Evolutionary conservation across 805 yeast genomes (phyloP).

Genomic region (Saccharomycopsis sp.): DNA sequence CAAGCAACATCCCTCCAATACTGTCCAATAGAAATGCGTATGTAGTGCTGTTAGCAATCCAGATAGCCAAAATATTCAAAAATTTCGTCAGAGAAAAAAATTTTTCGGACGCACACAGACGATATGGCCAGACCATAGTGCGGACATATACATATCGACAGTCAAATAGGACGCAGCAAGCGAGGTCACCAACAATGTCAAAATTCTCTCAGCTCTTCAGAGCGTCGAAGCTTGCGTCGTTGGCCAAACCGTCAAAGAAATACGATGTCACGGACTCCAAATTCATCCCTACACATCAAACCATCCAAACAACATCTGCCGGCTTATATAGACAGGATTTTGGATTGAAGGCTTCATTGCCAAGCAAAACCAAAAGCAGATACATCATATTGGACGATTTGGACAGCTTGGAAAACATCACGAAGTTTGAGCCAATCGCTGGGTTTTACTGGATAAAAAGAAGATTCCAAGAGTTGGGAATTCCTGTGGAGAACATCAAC

Average conservation of each 20-base stretch:
- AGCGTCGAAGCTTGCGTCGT: constrained; percentile 30
- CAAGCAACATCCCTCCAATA: too few relatives aligned
- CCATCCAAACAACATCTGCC: constrained; percentile 61
- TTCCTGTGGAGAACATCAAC: constrained; percentile 36
- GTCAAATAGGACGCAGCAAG: background rate
- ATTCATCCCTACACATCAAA: constrained; percentile 60
- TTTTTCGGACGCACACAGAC: background rate
- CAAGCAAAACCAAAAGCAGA: constrained; percentile 50
- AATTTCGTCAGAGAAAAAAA: too few relatives aligned
- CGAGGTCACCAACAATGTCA: constrained; percentile 1
- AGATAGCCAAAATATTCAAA: too few relatives aligned
- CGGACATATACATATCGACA: background rate
- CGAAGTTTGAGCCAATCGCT: constrained; percentile 60
- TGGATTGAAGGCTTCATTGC: constrained; percentile 70
- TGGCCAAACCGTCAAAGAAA: constrained; percentile 28
- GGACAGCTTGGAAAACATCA: constrained; percentile 60
- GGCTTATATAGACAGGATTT: constrained; percentile 60
- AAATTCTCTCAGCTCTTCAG: constrained; percentile 17
- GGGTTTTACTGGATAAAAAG: constrained; percentile 54
- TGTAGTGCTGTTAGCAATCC: too few relatives aligned
- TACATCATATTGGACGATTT: constrained; percentile 58
- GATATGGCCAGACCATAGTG: background rate
- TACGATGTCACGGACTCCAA: constrained; percentile 25
- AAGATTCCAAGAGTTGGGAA: constrained; percentile 63
- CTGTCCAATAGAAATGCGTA: too few relatives aligned